Conservation (phyloP, 345 rosid species). For the Psidium guajava region DNA sequence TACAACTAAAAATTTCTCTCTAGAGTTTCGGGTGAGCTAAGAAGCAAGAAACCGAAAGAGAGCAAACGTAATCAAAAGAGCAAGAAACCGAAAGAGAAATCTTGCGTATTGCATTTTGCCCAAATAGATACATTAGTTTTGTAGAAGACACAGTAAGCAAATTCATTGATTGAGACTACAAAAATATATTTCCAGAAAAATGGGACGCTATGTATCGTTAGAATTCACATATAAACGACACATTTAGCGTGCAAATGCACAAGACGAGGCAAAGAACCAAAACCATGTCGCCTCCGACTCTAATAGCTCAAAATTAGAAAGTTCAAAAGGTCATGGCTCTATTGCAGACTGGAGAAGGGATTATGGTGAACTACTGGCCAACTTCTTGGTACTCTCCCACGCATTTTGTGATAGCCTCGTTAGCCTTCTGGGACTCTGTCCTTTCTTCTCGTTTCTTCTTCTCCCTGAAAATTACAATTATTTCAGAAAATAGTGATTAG, state of each 20-base stretch:
- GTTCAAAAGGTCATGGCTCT: neutral
- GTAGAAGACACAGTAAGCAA: neutral
- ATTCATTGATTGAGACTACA: neutral
- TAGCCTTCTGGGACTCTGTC: constrained; percentile 61
- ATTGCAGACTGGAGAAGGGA: neutral
- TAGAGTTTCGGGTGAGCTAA: too few species aligned
- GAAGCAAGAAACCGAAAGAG: too few species aligned
- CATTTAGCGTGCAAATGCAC: neutral
- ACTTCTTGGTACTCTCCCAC: constrained; percentile 35
- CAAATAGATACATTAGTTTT: neutral
- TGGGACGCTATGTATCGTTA: neutral
- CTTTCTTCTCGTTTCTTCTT: constrained; percentile 85
- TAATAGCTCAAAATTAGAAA: neutral
- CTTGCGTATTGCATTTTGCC: neutral
- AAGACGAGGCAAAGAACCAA: neutral
- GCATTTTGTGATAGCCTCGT: constrained; percentile 62
- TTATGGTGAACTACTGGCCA: constrained; percentile 5
- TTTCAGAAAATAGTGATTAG: neutral
- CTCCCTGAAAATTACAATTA: constrained; percentile 43
- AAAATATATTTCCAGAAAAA: neutral
- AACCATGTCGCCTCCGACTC: neutral
- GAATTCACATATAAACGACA: neutral
- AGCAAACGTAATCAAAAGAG: neutral
- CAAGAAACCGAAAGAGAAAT: neutral
- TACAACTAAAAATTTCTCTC: too few species aligned